These are phyloP conservation scores for Hyaloperonospora arabidopsidis DNA, from an alignment of 352 stramenopile species.

Conservation along the genomic window DNA sequence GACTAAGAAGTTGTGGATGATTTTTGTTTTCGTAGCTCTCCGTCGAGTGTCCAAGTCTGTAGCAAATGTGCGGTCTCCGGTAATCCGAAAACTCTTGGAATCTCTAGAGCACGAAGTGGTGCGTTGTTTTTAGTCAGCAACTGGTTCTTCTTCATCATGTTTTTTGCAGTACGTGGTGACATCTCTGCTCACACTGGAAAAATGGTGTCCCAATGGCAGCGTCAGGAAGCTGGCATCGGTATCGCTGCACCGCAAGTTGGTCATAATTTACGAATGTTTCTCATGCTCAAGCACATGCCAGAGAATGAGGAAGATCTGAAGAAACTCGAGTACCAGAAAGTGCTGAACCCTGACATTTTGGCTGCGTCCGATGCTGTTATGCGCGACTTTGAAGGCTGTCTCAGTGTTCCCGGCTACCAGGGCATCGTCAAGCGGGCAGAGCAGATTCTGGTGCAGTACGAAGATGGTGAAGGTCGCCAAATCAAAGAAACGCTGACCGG, in stretches of 20 bases:
- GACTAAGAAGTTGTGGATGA: conserved; percentile 11
- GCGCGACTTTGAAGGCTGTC: conserved; percentile 80
- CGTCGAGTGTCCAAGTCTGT: conserved; percentile 65
- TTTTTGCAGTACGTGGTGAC: too few relatives aligned
- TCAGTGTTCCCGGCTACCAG: conserved; percentile 78
- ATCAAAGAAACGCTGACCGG: conserved; percentile 53
- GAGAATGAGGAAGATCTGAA: conserved; percentile 47
- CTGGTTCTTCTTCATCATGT: too few relatives aligned
- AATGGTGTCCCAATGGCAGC: conserved; percentile 25
- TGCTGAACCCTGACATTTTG: conserved; percentile 74
- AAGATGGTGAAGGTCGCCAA: conserved; percentile 39
- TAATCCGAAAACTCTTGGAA: conserved; percentile 43
- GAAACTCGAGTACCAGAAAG: conserved; percentile 56
- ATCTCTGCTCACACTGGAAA: conserved; percentile 1
- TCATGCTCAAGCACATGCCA: conserved; percentile 70
- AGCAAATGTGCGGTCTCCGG: conserved; percentile 41
- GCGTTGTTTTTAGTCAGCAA: neutral
- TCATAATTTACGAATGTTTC: conserved; percentile 72
- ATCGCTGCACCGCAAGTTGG: conserved; percentile 72
- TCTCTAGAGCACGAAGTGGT: conserved; percentile 67
- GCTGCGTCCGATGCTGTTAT: conserved; percentile 36
- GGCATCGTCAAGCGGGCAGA: conserved; percentile 54
- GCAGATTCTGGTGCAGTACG: conserved; percentile 63
- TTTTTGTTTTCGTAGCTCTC: conserved; percentile 30
- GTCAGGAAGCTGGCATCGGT: conserved; percentile 56